Conservation (phyloP, 805 yeast species). For the Kazachstania taianensis region DNA sequence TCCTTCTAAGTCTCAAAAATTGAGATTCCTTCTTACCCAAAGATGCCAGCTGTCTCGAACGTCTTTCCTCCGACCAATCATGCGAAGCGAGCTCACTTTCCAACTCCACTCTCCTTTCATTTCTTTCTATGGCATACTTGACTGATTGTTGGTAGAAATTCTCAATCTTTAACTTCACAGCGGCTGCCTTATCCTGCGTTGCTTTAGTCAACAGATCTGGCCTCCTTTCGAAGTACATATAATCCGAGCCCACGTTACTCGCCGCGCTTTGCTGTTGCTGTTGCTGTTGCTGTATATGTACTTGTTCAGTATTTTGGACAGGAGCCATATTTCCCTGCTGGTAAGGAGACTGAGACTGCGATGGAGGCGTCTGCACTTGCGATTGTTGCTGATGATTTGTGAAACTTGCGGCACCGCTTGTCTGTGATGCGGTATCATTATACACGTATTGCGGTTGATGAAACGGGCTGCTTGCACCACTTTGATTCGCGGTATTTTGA, state of each 20-base stretch:
- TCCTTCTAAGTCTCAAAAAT: conserved; percentile 73
- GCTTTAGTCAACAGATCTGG: conserved; percentile 67
- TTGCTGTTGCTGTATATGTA: conserved; percentile 7
- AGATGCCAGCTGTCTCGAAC: conserved; percentile 67
- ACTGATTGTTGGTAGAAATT: conserved; percentile 80
- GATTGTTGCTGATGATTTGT: conserved; percentile 21
- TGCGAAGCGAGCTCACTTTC: conserved; percentile 62
- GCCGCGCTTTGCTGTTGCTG: conserved; percentile 10
- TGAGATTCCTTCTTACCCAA: conserved; percentile 86
- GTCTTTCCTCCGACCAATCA: conserved; percentile 75
- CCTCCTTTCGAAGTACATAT: conserved; percentile 69
- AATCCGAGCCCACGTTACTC: conserved; percentile 28
- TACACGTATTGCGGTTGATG: conserved; percentile 19
- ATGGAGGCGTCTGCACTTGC: conserved; percentile 5
- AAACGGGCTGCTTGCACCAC: conserved; percentile 19
- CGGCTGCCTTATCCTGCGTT: conserved; percentile 76
- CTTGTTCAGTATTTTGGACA: not conserved
- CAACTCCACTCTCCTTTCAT: conserved; percentile 79
- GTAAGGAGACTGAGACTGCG: conserved; percentile 8
- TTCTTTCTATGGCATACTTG: conserved; percentile 87
- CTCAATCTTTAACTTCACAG: conserved; percentile 71
- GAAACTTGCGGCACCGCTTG: conserved; percentile 14
- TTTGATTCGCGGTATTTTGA: conserved; percentile 6
- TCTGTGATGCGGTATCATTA: conserved; percentile 9
- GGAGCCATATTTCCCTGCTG: conserved; percentile 6